Percentiles rank a stretch among this genome's conserved stretches.
These are phyloP conservation scores for Arthrobotrys sphaeroides DNA, from an alignment of 2,329 filamentous ascomycete species.

Conservation along the genomic window DNA sequence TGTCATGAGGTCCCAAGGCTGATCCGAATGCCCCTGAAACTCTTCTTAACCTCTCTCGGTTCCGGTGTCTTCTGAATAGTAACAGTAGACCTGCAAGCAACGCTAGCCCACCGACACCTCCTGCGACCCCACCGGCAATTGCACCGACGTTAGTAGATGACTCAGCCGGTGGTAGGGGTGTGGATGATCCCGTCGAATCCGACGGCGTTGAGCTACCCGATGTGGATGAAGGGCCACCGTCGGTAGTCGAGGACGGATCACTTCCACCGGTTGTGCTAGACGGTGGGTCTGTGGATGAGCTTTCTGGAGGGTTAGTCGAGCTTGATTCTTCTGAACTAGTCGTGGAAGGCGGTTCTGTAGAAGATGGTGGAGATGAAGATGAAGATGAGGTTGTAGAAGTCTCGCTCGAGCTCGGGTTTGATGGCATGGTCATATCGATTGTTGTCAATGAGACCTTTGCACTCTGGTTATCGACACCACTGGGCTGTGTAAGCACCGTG, in stretches of 20 bases:
- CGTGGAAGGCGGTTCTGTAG: background rate
- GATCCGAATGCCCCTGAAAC: conserved; percentile 25
- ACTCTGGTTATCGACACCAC: conserved; percentile 31
- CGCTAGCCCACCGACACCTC: conserved; percentile 63
- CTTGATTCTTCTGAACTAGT: conserved; percentile 11
- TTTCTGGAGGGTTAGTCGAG: conserved; percentile 18
- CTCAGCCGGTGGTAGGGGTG: background rate
- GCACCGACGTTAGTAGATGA: conserved; percentile 61
- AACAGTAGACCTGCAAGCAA: conserved; percentile 62
- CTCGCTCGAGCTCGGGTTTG: background rate
- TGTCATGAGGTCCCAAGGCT: conserved; percentile 40
- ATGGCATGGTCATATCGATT: conserved; percentile 32
- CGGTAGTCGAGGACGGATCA: background rate
- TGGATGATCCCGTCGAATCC: conserved; percentile 3
- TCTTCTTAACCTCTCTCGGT: conserved; percentile 6
- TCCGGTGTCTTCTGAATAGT: conserved; percentile 61
- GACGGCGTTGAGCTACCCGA: background rate
- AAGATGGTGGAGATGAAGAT: background rate
- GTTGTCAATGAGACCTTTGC: conserved; percentile 29
- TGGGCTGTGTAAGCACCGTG: conserved; percentile 44
- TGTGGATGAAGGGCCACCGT: conserved; percentile 7
- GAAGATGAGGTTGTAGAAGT: conserved; percentile 8
- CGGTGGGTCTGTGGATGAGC: background rate
- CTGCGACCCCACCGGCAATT: conserved; percentile 65
- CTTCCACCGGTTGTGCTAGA: background rate